Evolutionary conservation across 2,329 filamentous ascomycete species (phyloP).

Genomic region (Xylariales sp.): DNA sequence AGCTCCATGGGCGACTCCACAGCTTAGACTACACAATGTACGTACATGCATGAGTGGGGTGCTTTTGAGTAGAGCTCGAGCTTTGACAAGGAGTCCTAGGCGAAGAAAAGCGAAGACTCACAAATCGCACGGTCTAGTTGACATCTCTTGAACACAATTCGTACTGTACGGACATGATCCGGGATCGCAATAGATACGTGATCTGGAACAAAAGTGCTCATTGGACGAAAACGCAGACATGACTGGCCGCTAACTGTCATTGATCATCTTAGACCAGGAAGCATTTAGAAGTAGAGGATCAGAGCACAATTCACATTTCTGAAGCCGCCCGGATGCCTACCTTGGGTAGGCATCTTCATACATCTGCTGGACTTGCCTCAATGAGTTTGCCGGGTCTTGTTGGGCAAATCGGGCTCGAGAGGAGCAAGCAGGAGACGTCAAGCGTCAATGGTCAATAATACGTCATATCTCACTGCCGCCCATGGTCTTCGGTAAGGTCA

Average conservation of each 20-base stretch:
- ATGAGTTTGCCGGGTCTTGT: conserved; percentile 1
- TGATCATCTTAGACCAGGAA: background rate
- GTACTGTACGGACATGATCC: no score
- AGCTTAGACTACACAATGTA: conserved; percentile 1
- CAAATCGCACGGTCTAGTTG: no score
- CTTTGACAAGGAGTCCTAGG: conserved; percentile 1
- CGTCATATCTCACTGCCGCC: conserved; percentile 1
- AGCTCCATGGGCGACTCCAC: conserved; percentile 4
- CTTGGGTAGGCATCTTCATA: no score
- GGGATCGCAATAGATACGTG: no score
- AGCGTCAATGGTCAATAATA: background rate
- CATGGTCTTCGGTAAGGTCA: no score
- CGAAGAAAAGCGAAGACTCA: no score
- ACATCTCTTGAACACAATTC: no score
- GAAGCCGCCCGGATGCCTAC: conserved; percentile 1
- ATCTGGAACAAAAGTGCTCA: background rate
- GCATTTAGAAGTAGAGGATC: background rate
- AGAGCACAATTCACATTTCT: background rate
- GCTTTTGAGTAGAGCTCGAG: no score
- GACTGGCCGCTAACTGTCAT: background rate
- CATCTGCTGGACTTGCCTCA: conserved; percentile 7
- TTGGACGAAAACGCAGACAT: background rate
- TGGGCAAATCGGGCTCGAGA: conserved; percentile 4
- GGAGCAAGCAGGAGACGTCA: background rate
- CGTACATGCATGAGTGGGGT: conserved; percentile 2